Conservation (phyloP, 2,329 filamentous ascomycete genomes). For the Neonectria sp. region DNA sequence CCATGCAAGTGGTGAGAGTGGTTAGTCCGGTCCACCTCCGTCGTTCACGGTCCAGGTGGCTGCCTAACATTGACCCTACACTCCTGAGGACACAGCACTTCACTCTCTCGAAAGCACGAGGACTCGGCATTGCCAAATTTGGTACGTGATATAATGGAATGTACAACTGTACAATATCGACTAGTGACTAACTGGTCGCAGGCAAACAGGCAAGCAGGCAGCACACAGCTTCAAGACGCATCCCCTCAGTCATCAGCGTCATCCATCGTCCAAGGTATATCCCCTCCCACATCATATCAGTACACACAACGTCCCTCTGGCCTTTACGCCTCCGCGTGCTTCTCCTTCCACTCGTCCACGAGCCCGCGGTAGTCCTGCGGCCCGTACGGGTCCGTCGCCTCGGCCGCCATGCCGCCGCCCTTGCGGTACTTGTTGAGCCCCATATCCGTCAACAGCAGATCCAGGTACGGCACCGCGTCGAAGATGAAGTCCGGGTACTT, state of each 20-base stretch:
- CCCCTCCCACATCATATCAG: not conserved
- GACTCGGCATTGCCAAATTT: not conserved
- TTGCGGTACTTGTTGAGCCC: slow-evolving; percentile 72
- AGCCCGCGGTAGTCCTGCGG: slow-evolving; percentile 71
- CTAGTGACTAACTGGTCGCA: not conserved
- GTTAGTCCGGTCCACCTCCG: slow-evolving; percentile 1
- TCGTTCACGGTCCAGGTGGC: slow-evolving; percentile 21
- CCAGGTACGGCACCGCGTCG: slow-evolving; percentile 81
- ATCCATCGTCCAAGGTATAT: not conserved
- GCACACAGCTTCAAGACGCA: not conserved
- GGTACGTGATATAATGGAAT: not conserved
- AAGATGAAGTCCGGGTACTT: slow-evolving; percentile 81
- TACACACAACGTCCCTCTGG: not conserved
- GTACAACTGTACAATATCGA: not conserved
- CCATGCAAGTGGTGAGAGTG: slow-evolving; percentile 7
- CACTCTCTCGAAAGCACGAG: not conserved
- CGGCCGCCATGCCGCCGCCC: slow-evolving; percentile 64
- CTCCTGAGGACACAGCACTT: not conserved
- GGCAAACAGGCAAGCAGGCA: not conserved
- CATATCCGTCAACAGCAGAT: slow-evolving; percentile 77
- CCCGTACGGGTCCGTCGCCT: slow-evolving; percentile 71
- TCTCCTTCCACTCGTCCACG: slow-evolving; percentile 65
- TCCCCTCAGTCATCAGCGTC: not conserved
- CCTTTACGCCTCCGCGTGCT: slow-evolving; percentile 18
- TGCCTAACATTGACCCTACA: slow-evolving; percentile 15